Evolutionary conservation across 257 asterid genomes (phyloP), one percentile per base, ranked within the genome.

Genomic region (Schizonepeta tenuifolia): DNA sequence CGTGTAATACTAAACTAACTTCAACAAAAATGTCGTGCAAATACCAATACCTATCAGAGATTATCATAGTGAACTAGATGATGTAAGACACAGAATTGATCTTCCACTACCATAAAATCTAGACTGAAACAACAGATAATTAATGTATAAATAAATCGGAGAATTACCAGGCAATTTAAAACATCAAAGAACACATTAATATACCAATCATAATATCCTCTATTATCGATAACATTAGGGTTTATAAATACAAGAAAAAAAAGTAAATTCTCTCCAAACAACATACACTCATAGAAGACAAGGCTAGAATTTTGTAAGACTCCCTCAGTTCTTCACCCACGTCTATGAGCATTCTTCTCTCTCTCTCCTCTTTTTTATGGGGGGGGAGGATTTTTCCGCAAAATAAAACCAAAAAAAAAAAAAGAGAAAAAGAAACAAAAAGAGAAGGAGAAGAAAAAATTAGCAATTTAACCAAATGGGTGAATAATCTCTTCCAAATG

Each of bases 221-320:
- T 78, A 78, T 83, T 70, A 80, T 58, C 67, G 60, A 83, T 81
- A 76, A 78, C 80, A 83, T 76, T 64, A 83, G 63, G 41, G 81
- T 54, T 75, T 73, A 59, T 80, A 76, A 78, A 83, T 81, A 77
- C 71, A 75, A 73, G 78, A 70, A 73, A 80, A 46, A 13, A 46
- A 14, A 46, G 82, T 70, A 74, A 81, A 71, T 71, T 73, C 76
- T 78, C 83, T 71, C 70, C 80, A 76, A 73, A 70, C 85, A 81
- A 66, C 86, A 78, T 47, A 73, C 77, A 63, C 70, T 57, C 84
- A 71, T 58, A 61, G 77, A 79, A 74, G 80, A 76, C 72, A 61
- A 63, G 76, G 50, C 80, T 49, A 75, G 53, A 22, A 36, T 62
- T 17, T 46, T 65, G 63, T 53, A 56, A 41, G 54, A 24, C 76